Evolutionary conservation across 140 eudicot genomes (phyloP).

Genomic region (Cichorium intybus): DNA sequence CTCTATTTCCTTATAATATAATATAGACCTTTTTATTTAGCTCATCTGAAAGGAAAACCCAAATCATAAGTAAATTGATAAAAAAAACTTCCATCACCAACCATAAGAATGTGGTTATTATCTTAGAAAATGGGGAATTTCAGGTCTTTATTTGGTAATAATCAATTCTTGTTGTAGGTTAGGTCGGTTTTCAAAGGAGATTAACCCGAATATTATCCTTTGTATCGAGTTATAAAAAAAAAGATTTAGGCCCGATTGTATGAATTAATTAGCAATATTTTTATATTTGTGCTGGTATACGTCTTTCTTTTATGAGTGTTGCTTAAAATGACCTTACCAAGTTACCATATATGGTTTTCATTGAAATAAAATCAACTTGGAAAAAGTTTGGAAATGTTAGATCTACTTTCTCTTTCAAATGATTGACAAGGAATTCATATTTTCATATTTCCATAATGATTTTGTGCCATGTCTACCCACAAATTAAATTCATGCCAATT

Average conservation of each 20-base stretch:
- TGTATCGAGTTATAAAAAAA: no score
- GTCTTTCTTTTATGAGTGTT: not conserved
- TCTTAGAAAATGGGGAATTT: no score
- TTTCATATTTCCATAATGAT: slow-evolving; percentile 3
- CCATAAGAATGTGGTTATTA: not conserved
- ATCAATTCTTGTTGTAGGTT: no score
- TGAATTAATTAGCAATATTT: not conserved
- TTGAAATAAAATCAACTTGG: not conserved
- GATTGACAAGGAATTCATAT: not conserved
- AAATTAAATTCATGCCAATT: not conserved
- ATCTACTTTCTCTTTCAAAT: not conserved
- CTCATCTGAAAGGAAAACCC: not conserved
- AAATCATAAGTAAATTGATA: not conserved
- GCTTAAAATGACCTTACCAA: not conserved
- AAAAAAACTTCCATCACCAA: not conserved
- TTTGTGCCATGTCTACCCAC: not conserved
- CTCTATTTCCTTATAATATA: no score
- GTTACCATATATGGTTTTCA: not conserved
- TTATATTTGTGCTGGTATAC: no score
- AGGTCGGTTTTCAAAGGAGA: not conserved
- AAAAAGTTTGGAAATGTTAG: not conserved
- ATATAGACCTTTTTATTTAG: no score
- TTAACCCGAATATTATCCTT: no score
- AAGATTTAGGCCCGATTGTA: not conserved
- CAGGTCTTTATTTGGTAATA: no score